A percentile compares a stretch with the other conserved stretches of the same genome.
These are phyloP conservation scores for Pestalotiopsis sp. DNA, from an alignment of 2,329 filamentous ascomycete species.

Conservation along the genomic window DNA sequence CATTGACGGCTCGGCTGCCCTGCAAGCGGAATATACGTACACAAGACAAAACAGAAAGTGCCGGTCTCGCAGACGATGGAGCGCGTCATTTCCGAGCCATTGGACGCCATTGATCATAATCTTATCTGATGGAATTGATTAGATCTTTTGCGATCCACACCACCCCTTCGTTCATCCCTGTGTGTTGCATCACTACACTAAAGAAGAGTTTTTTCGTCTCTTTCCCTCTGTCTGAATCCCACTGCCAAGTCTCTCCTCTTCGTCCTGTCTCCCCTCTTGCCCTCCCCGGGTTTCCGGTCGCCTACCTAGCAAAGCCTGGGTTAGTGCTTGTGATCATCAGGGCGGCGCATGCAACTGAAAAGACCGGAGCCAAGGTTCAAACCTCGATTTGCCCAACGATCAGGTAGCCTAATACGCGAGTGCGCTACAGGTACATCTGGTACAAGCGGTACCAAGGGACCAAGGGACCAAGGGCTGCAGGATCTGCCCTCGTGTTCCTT, in stretches of 20 bases:
- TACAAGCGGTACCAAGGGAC: not conserved
- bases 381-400: not conserved
- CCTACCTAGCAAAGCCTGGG: not conserved
- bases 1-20: not conserved
- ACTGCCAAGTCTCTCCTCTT: not conserved
- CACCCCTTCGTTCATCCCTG: conserved; percentile 8
- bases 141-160: conserved; percentile 13
- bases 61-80: conserved; percentile 8
- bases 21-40: not conserved
- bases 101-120: conserved; percentile 11
- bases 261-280: not conserved
- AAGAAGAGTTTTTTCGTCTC: not conserved
- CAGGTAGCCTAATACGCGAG: not conserved
- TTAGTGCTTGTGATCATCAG: not conserved
- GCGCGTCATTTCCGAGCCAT: conserved; percentile 1
- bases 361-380: conserved; percentile 1
- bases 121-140: conserved; percentile 21
- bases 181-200: conserved; percentile 1
- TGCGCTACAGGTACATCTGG: not conserved
- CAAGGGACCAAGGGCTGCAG: not conserved
- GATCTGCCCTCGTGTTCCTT: not conserved
- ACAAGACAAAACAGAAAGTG: not conserved
- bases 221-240: not conserved
- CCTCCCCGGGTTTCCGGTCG: not conserved
- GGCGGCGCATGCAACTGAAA: not conserved